Evolutionary conservation across 2,329 filamentous ascomycete genomes (phyloP).

Genomic region (Penicillium sp.): DNA sequence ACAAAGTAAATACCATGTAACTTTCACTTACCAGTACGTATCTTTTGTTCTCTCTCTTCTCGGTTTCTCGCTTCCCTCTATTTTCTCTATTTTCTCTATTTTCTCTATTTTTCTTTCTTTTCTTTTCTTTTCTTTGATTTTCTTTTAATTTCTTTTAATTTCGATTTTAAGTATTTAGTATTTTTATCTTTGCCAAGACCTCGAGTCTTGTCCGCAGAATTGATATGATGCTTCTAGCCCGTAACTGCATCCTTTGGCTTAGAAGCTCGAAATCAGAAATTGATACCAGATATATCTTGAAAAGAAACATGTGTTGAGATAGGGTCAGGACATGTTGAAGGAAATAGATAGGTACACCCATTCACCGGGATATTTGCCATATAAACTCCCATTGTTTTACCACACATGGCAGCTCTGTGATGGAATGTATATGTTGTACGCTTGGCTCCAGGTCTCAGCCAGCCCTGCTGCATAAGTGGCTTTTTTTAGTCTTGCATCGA

Average conservation of each 20-base stretch:
- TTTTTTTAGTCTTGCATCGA: slow-evolving; percentile 7
- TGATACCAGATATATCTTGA: background rate
- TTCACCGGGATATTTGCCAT: slow-evolving; percentile 2
- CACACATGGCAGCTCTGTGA: slow-evolving; percentile 12
- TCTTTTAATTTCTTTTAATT: no score
- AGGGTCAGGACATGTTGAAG: background rate
- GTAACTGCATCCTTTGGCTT: slow-evolving; percentile 1
- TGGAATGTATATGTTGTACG: background rate
- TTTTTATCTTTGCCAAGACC: slow-evolving; percentile 1
- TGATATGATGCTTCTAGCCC: slow-evolving; percentile 4
- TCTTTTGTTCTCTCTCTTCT: background rate
- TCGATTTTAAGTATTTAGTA: background rate
- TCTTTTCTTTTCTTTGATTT: background rate
- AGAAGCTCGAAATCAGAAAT: background rate
- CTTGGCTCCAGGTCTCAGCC: slow-evolving; percentile 10
- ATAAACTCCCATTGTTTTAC: slow-evolving; percentile 15
- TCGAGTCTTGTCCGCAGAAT: slow-evolving; percentile 5
- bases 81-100: background rate
- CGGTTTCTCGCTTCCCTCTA: background rate
- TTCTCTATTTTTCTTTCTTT: background rate
- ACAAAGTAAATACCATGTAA: background rate
- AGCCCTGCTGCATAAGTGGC: slow-evolving; percentile 9
- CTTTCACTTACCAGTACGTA: background rate
- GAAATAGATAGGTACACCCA: background rate
- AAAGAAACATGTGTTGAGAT: background rate